phyloP scores from a whole-genome alignment of 768 basidiomycete species.

The Chalciporus piperatus region DNA sequence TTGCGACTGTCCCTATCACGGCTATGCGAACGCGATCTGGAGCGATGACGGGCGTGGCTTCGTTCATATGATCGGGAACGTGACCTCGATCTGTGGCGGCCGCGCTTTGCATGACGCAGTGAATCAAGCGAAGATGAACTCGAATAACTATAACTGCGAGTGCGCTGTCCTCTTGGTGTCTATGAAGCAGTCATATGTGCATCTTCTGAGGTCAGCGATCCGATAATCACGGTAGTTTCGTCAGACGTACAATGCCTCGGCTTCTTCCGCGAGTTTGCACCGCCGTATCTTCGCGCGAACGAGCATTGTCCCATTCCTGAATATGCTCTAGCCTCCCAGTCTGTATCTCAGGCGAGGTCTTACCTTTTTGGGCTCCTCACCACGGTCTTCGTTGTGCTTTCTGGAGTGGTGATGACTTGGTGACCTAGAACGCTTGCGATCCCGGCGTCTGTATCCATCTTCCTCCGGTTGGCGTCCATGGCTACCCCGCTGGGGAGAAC shows the following conservation, averaged over 20 bases:
- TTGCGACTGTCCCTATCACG: slow-evolving; percentile 23
- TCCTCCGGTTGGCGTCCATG: slow-evolving; percentile 10
- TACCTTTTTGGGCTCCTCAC: slow-evolving; percentile 8
- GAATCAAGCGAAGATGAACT: slow-evolving; percentile 17
- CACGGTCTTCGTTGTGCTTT: background rate
- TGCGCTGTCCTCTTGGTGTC: slow-evolving; percentile 20
- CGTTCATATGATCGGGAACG: slow-evolving; percentile 20
- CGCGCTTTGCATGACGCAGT: slow-evolving; percentile 13
- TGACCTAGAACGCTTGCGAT: slow-evolving; percentile 23
- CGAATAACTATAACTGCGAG: slow-evolving; percentile 20
- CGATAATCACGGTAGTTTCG: background rate
- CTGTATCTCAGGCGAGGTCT: background rate
- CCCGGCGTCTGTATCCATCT: slow-evolving; percentile 5
- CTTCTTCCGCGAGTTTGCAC: slow-evolving; percentile 13
- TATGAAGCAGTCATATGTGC: slow-evolving; percentile 13
- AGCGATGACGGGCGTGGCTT: slow-evolving; percentile 11
- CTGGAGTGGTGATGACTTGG: slow-evolving; percentile 13
- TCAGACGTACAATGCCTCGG: slow-evolving; percentile 30
- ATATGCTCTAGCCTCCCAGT: background rate
- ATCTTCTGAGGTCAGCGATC: slow-evolving; percentile 27
- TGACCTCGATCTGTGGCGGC: slow-evolving; percentile 19
- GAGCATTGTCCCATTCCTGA: slow-evolving; percentile 12
- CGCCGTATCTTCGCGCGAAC: slow-evolving; percentile 1
- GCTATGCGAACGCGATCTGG: slow-evolving; percentile 30
- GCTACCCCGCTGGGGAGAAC: slow-evolving; percentile 19